Evolutionary conservation across 257 asterid genomes (phyloP).

Genomic region (Primulina tabacum): DNA sequence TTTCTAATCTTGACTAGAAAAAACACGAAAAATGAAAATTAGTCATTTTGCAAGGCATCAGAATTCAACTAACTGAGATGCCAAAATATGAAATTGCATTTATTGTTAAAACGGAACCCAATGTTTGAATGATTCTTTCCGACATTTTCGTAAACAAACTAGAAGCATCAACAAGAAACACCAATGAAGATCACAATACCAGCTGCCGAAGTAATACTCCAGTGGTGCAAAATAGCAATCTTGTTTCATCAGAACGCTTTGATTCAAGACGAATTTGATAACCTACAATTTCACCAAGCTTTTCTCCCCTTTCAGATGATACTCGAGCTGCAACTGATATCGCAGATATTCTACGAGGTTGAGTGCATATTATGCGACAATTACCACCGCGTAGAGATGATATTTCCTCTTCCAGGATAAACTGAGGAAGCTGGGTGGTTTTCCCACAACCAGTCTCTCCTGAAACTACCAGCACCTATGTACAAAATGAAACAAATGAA

Average conservation of each 20-base stretch:
- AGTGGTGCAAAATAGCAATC: slow-evolving; percentile 92
- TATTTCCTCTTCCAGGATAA: slow-evolving; percentile 87
- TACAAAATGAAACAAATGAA: slow-evolving; percentile 21
- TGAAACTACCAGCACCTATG: slow-evolving; percentile 88
- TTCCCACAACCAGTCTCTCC: slow-evolving; percentile 99
- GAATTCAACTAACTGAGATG: slow-evolving; percentile 6
- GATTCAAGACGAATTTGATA: slow-evolving; percentile 94
- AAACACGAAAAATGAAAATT: neutral
- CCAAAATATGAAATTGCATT: slow-evolving; percentile 5
- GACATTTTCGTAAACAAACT: slow-evolving; percentile 21
- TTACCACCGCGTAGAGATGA: slow-evolving; percentile 70
- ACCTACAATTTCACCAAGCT: slow-evolving; percentile 89
- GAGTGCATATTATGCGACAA: slow-evolving; percentile 90
- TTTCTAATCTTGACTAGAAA: slow-evolving; percentile 9
- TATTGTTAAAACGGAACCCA: slow-evolving; percentile 4
- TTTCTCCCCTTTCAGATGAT: slow-evolving; percentile 90
- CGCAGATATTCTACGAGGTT: slow-evolving; percentile 98
- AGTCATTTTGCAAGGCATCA: slow-evolving; percentile 14
- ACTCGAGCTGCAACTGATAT: slow-evolving; percentile 92
- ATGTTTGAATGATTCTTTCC: slow-evolving; percentile 3
- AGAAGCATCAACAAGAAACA: slow-evolving; percentile 17
- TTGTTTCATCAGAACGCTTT: slow-evolving; percentile 72
- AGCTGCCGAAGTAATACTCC: slow-evolving; percentile 88
- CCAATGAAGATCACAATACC: slow-evolving; percentile 41
- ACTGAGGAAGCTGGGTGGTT: slow-evolving; percentile 98